phyloP scores from a whole-genome alignment of 257 asterid species.

The Plantago elongata region DNA sequence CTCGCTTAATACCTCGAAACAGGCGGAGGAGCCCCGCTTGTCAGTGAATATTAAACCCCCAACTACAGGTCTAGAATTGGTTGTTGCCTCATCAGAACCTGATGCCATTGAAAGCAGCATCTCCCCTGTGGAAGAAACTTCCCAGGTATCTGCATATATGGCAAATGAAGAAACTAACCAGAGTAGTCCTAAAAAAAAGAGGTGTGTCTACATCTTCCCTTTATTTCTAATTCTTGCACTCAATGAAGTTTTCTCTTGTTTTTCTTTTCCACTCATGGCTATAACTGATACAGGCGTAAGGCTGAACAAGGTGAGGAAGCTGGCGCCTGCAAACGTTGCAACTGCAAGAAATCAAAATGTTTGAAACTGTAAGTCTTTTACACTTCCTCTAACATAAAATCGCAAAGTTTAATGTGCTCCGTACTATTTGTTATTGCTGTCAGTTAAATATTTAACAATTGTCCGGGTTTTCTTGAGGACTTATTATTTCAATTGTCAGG shows the following conservation, averaged over 20 bases:
- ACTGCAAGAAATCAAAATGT: slow-evolving; percentile 97
- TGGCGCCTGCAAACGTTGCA: slow-evolving; percentile 81
- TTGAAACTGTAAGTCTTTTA: slow-evolving; percentile 74
- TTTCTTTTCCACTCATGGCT: slow-evolving; percentile 16
- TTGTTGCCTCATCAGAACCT: slow-evolving; percentile 31
- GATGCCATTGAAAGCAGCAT: slow-evolving; percentile 35
- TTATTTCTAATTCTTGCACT: not conserved
- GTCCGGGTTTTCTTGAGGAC: not conserved
- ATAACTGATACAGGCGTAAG: slow-evolving; percentile 48
- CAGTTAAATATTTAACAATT: not conserved
- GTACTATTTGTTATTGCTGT: too few species aligned
- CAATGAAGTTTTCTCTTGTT: not conserved
- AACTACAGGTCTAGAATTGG: slow-evolving; percentile 35
- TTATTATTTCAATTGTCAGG: not conserved
- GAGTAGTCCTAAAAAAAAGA: slow-evolving; percentile 87
- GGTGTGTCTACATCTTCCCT: slow-evolving; percentile 33
- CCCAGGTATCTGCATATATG: slow-evolving; percentile 33
- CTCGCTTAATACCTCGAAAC: slow-evolving; percentile 14
- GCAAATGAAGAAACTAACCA: slow-evolving; percentile 55
- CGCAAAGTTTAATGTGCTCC: not conserved
- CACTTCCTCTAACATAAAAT: not conserved
- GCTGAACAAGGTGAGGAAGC: slow-evolving; percentile 54
- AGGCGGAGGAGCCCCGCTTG: too few species aligned
- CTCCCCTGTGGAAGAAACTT: slow-evolving; percentile 40
- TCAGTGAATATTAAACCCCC: slow-evolving; percentile 38